Percentiles rank a stretch among this genome's conserved stretches.
phyloP scores from a whole-genome alignment of 225 moss, liverwort and hornwort species.

The Neckera pumila region DNA sequence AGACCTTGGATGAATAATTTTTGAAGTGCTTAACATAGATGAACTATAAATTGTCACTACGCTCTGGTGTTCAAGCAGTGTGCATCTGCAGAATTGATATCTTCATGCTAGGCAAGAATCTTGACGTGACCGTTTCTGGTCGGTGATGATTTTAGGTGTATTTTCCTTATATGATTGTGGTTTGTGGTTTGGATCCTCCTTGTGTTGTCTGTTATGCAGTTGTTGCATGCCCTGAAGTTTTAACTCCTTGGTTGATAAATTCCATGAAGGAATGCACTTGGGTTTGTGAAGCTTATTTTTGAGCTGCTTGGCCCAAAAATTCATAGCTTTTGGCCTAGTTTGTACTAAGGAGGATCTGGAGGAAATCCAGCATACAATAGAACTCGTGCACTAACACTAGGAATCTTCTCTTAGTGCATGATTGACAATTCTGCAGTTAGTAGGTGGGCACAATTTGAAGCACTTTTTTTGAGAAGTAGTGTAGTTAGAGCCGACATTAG shows the following conservation, averaged over 20 bases:
- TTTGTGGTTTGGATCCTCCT: neutral
- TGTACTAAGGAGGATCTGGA: neutral
- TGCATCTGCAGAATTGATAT: neutral
- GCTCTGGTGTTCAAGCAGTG: neutral
- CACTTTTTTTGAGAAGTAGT: too few species aligned
- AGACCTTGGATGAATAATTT: neutral
- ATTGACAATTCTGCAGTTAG: too few species aligned
- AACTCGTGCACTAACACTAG: too few species aligned
- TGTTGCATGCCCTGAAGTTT: neutral
- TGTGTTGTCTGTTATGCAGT: neutral
- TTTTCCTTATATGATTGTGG: neutral
- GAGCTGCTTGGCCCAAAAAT: neutral
- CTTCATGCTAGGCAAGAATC: neutral
- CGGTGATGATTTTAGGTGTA: neutral
- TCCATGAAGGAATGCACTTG: neutral
- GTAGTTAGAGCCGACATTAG: too few species aligned
- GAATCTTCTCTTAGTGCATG: too few species aligned
- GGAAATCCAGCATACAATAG: neutral
- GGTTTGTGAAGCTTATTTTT: neutral
- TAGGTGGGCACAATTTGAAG: too few species aligned
- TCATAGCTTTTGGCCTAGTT: neutral
- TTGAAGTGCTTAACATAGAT: neutral
- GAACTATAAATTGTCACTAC: neutral
- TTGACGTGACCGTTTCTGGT: neutral
- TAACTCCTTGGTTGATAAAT: too few species aligned